Conservation (phyloP, 2,329 filamentous ascomycete species). For the Neonectria ditissima region DNA sequence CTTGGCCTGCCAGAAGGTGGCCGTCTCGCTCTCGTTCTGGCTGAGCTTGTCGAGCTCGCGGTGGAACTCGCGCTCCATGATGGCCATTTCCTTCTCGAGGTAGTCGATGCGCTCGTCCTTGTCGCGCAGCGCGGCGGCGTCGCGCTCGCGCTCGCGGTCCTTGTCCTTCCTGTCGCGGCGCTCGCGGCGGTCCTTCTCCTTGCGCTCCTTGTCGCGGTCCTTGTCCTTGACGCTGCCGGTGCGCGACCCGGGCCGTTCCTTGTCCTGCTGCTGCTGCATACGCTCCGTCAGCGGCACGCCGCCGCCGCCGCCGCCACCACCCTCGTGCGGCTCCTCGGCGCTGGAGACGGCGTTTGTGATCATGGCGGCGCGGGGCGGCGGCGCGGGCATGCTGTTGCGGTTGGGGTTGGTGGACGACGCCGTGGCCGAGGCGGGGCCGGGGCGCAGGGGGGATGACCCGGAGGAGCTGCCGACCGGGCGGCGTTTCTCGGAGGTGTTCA, state of each 20-base stretch:
- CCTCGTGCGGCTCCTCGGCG: conserved; percentile 43
- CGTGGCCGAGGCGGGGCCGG: conserved; percentile 19
- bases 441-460: conserved; percentile 31
- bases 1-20: conserved; percentile 69
- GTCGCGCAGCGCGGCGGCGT: conserved; percentile 54
- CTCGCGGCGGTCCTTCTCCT: conserved; percentile 35
- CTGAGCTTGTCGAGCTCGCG: conserved; percentile 65
- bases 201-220: conserved; percentile 46
- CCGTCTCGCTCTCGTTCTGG: conserved; percentile 66
- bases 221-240: conserved; percentile 47
- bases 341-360: conserved; percentile 36
- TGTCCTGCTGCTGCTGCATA: conserved; percentile 35
- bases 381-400: conserved; percentile 46
- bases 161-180: conserved; percentile 41
- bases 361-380: conserved; percentile 49
- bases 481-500: conserved; percentile 60
- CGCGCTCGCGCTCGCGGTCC: conserved; percentile 43
- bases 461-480: conserved; percentile 49
- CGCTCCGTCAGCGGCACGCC: conserved; percentile 39
- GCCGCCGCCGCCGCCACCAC: no score
- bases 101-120: conserved; percentile 65
- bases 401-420: conserved; percentile 45
- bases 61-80: conserved; percentile 66
- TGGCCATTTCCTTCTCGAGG: conserved; percentile 64
- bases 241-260: conserved; percentile 48